A percentile compares a stretch with the other conserved stretches of the same genome.
Conservation (phyloP, 2,329 filamentous ascomycete species). For the Rosellinia necatrix region DNA sequence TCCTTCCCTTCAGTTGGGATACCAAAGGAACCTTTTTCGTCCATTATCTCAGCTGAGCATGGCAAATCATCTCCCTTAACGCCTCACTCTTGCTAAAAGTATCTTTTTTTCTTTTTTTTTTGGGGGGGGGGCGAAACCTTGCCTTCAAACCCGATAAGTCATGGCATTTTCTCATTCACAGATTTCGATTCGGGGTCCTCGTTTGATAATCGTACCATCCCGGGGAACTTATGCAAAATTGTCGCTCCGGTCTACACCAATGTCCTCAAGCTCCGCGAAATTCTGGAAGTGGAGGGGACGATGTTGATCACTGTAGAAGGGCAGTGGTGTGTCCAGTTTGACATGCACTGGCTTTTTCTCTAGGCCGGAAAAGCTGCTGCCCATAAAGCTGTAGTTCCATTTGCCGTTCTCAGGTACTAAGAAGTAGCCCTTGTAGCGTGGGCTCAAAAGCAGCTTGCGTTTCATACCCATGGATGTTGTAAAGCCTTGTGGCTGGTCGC, state of each 20-base stretch:
- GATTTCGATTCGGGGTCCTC: not conserved
- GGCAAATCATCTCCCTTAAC: conserved; percentile 9
- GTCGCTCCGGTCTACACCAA: conserved; percentile 91
- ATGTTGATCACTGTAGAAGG: conserved; percentile 92
- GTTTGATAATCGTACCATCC: not conserved
- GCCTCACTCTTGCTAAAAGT: conserved; percentile 13
- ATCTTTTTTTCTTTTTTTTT: not conserved
- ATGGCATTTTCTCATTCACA: not conserved
- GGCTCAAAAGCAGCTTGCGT: conserved; percentile 88
- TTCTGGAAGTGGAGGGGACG: conserved; percentile 94
- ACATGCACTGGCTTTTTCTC: conserved; percentile 92
- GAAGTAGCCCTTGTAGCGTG: conserved; percentile 95
- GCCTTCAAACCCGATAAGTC: not conserved
- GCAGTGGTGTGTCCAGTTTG: conserved; percentile 86
- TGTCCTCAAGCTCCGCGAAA: conserved; percentile 95
- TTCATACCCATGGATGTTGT: conserved; percentile 91
- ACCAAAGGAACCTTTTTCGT: not conserved
- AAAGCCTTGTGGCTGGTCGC: conserved; percentile 94
- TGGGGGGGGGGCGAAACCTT: too few relatives aligned
- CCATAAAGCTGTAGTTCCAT: conserved; percentile 99
- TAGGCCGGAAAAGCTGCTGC: conserved; percentile 80
- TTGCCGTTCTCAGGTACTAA: conserved; percentile 85
- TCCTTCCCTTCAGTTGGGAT: not conserved
- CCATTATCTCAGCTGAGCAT: not conserved
- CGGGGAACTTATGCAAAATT: conserved; percentile 75